These are phyloP conservation scores for Aureobasidium sp. DNA, from an alignment of 2,329 filamentous ascomycete species.

Conservation along the genomic window DNA sequence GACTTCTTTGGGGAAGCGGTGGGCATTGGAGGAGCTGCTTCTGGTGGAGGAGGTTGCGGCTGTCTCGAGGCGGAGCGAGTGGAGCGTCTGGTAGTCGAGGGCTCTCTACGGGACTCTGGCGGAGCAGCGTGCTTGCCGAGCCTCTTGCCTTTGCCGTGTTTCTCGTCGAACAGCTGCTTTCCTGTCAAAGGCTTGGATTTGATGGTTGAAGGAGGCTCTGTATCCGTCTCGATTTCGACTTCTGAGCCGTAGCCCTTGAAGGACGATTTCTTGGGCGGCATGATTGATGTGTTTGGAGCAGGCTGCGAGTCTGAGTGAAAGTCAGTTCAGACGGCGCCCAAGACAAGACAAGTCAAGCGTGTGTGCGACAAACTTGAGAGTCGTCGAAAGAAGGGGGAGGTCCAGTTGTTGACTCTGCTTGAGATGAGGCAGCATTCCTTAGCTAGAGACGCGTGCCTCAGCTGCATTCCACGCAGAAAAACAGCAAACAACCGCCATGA, in stretches of 20 bases:
- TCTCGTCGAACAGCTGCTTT: neutral
- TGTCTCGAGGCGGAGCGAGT: neutral
- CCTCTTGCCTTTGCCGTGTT: neutral
- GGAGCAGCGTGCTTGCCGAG: neutral
- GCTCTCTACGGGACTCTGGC: neutral
- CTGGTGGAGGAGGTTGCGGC: neutral
- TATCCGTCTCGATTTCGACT: neutral
- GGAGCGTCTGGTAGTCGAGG: neutral
- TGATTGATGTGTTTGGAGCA: neutral
- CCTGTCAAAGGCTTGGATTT: neutral
- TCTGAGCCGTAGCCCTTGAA: neutral
- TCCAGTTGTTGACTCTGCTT: neutral
- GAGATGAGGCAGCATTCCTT: neutral
- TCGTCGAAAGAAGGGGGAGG: neutral
- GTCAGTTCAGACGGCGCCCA: neutral
- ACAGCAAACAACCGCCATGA: neutral
- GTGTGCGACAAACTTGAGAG: neutral
- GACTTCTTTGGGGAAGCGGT: neutral
- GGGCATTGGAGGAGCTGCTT: neutral
- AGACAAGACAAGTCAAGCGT: neutral
- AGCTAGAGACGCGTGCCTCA: neutral
- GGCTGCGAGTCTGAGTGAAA: neutral
- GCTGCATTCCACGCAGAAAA: neutral
- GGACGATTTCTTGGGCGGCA: neutral
- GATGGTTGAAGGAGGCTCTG: neutral